phyloP scores from a whole-genome alignment of 768 basidiomycete species.

The Termitomyces sp. region DNA sequence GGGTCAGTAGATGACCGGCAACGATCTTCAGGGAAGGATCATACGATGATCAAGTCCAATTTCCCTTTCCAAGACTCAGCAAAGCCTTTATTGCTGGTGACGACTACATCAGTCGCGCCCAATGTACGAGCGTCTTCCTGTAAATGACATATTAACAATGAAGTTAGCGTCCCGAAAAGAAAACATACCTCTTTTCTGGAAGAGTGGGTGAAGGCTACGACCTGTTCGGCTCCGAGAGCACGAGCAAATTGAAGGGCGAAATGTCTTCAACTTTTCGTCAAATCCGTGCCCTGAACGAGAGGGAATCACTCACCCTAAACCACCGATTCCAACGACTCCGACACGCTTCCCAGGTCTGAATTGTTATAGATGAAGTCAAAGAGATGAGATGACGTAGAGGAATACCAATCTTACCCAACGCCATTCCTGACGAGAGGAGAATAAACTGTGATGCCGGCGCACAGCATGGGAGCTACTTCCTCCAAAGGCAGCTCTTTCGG shows the following conservation, averaged over 20 bases:
- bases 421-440: constrained; percentile 56
- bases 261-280: no score
- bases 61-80: constrained; percentile 30
- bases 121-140: constrained; percentile 53
- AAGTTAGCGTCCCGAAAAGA: not conserved
- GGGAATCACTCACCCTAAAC: constrained; percentile 35
- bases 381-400: not conserved
- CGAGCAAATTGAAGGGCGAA: constrained; percentile 31
- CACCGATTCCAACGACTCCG: constrained; percentile 65
- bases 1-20: not conserved
- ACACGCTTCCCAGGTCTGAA: constrained; percentile 63
- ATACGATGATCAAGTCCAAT: constrained; percentile 49
- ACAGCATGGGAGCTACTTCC: constrained; percentile 61
- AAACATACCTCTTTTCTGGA: constrained; percentile 36
- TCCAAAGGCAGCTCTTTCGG: constrained; percentile 50
- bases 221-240: constrained; percentile 52
- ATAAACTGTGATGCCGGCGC: constrained; percentile 62
- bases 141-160: not conserved
- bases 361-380: not conserved
- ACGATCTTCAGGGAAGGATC: not conserved
- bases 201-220: constrained; percentile 57
- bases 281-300: not conserved
- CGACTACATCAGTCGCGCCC: constrained; percentile 52
- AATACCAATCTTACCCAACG: constrained; percentile 21
- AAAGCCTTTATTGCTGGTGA: constrained; percentile 42